A percentile compares a stretch with the other conserved stretches of the same genome.
Evolutionary conservation across 2,329 filamentous ascomycete genomes (phyloP).

Genomic region (Dactylellina parvicollis): DNA sequence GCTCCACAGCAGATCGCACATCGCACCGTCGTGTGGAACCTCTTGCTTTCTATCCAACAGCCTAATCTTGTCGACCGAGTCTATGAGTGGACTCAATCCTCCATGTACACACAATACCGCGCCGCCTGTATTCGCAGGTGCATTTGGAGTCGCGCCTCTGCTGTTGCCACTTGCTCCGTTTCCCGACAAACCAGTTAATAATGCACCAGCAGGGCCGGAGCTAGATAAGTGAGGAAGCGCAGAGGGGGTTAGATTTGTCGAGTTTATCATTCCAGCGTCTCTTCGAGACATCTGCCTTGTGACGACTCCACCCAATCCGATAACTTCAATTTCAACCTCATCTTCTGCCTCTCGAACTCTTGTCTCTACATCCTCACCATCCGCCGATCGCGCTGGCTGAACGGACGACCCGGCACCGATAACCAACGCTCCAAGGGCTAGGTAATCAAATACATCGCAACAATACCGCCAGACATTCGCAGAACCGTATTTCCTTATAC

Average conservation of each 20-base stretch:
- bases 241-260: constrained; percentile 43
- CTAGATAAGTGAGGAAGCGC: constrained; percentile 53
- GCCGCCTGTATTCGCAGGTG: constrained; percentile 66
- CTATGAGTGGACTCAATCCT: constrained; percentile 87
- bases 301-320: constrained; percentile 64
- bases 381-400: constrained; percentile 66
- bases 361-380: constrained; percentile 52
- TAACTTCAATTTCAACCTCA: constrained; percentile 90
- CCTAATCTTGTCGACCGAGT: constrained; percentile 94
- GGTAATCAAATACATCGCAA: constrained; percentile 97
- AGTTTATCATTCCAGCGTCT: constrained; percentile 75
- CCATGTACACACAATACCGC: constrained; percentile 96
- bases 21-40: constrained; percentile 96
- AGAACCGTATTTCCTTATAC: constrained; percentile 91
- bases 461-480: constrained; percentile 98
- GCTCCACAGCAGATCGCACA: constrained; percentile 98
- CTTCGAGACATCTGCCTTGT: constrained; percentile 62
- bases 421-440: constrained; percentile 87
- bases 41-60: constrained; percentile 96
- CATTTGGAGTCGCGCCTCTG: constrained; percentile 30
- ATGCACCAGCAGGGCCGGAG: constrained; percentile 56
- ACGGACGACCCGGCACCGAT: constrained; percentile 79
- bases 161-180: constrained; percentile 61
- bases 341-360: constrained; percentile 68
- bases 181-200: constrained; percentile 68